Evolutionary conservation across 148 eudicot species (phyloP), one percentile per base, ranked within the genome.

Genomic region (Vaccinium corymbosum): DNA sequence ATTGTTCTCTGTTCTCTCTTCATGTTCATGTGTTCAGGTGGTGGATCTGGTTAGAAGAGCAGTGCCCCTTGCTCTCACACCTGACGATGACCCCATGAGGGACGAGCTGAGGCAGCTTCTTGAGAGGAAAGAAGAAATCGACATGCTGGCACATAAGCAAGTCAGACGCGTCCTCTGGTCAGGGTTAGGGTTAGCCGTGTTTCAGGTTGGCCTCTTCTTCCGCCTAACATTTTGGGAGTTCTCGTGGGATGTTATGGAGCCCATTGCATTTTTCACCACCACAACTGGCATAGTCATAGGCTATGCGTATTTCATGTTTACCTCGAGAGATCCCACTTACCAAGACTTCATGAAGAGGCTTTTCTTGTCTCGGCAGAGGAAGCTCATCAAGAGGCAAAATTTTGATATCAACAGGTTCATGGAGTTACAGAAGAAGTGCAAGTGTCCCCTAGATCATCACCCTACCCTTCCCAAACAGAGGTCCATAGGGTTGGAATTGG

Each of bases 191-290:
- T 35, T 92, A 51, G 84, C 91, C 68, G n/a, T 94, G 51, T 27
- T 85, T 10, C 98, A 94, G 74, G 93, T 92, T 32, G 93, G 94
- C 25, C 93, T 93, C 78, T 96, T 96, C 89, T 96, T 96, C 79
- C 97, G 97, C 14, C 91, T 94, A 3, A 94, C 99, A 38, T 96
- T 94, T 90, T 96, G 98, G 99, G 99, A 94, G 81, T 93, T 93
- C 87, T 96, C 99, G 6, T 96, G 99, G 99, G 99, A 96, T 78
- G 94, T 96, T 16, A 96, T 94, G 98, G 98, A 96, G 90, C 98
- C 98, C 0, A 89, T 96, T 73, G 95, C 98, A 13, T 93, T 96
- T 84, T 96, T 96, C 85, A 83, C 94, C 25, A 92, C 98, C 15
- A 80, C 97, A 46, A 56, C 95, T 0, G 98, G 98, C 56, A 80